Evolutionary conservation across 257 asterid species (phyloP), one percentile per base, ranked within the genome.

Genomic region (Gentiana macrophylla): DNA sequence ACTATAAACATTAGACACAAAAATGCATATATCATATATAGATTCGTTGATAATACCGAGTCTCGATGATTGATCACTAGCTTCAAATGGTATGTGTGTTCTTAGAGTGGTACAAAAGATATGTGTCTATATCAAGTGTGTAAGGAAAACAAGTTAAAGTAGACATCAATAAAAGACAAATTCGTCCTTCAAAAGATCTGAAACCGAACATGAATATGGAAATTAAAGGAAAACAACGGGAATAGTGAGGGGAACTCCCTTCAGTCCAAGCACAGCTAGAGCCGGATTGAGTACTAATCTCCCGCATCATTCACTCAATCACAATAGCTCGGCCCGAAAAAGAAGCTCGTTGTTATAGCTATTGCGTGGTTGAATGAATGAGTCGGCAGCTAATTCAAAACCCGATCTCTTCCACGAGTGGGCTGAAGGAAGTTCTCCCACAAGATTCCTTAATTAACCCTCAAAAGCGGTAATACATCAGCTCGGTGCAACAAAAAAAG

Each of bases 291-390:
- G 80, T 83, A 86, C 76, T 86, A 79, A 24, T 83, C 97, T 86
- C 97, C 97, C 95, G 95, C 93, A 74, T 89, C 97, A 89, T 89
- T 83, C 94, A 81, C 79, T 83, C 97, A 86, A 74, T 71, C 97
- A 81, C 87, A 77, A 84, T 80, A 86, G 90, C 76, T 66, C 24
- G 24, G 24, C 24, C 24, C 24, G 24, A 24, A 24, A 24, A 24
- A 24, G 57, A 56, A 63, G 74, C 34, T 49, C 56, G 2, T 61
- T 4, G 36, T 49, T 62, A 46, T 49, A 76, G 73, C 86, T 81
- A 89, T 94, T 75, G 79, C 62, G 90, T 62, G 86, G 53, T 81
- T 82, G 70, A 81, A 80, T 67, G 90, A 86, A 89, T 84, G 95
- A 86, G 94, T 74, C 87, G 84, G 93, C 95, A 89, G 97, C 76